phyloP scores from a whole-genome alignment of 345 rosid species.

The Gossypium rotundifolium region DNA sequence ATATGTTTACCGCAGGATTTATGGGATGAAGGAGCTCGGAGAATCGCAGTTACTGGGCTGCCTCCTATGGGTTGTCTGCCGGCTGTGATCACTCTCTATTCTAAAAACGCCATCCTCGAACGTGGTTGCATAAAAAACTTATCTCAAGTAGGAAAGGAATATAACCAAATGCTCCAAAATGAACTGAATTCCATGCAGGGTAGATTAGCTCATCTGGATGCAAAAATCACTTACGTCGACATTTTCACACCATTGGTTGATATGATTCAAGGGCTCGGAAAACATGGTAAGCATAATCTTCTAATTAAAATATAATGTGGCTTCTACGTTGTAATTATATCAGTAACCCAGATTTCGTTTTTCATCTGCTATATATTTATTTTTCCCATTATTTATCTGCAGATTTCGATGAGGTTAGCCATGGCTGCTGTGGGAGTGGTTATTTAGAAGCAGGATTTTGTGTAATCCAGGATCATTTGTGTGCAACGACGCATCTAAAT shows the following conservation, averaged over 20 bases:
- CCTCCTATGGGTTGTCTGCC: slow-evolving; percentile 91
- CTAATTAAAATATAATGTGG: background rate
- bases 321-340: background rate
- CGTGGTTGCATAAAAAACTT: slow-evolving; percentile 52
- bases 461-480: slow-evolving; percentile 59
- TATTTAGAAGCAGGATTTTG: slow-evolving; percentile 46
- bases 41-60: slow-evolving; percentile 33
- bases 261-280: slow-evolving; percentile 34
- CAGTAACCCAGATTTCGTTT: background rate
- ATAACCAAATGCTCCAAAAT: slow-evolving; percentile 41
- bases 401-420: slow-evolving; percentile 48
- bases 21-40: slow-evolving; percentile 58
- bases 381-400: background rate
- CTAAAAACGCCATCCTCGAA: slow-evolving; percentile 25
- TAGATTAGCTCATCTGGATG: slow-evolving; percentile 27
- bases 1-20: slow-evolving; percentile 30
- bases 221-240: slow-evolving; percentile 35
- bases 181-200: slow-evolving; percentile 36
- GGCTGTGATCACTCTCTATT: slow-evolving; percentile 49
- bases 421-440: slow-evolving; percentile 85
- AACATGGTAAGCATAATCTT: slow-evolving; percentile 30
- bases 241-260: slow-evolving; percentile 27
- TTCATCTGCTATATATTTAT: background rate
- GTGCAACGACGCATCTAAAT: slow-evolving; percentile 60
- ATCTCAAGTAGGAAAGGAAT: slow-evolving; percentile 39